Conservation (phyloP, 768 basidiomycete species). For the Pluteus cervinus region DNA sequence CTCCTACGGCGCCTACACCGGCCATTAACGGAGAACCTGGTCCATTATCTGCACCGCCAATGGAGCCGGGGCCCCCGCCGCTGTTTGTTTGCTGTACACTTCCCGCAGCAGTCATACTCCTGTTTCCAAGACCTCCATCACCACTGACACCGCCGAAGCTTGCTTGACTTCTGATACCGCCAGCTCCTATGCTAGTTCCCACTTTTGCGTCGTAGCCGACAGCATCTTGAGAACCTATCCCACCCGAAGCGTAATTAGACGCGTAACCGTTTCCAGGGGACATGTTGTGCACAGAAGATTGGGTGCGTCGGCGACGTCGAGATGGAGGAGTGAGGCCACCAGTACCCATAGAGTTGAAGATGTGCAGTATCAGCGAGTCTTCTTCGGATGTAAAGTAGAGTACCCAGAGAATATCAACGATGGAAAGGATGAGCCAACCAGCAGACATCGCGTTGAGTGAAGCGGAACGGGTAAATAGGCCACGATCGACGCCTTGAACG, state of each 20-base stretch:
- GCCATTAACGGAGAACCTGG: constrained; percentile 64
- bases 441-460: constrained; percentile 81
- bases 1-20: constrained; percentile 61
- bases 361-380: constrained; percentile 75
- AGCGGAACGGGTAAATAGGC: constrained; percentile 49
- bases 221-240: constrained; percentile 63
- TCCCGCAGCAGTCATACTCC: constrained; percentile 34
- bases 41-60: constrained; percentile 41
- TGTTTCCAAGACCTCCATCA: constrained; percentile 30
- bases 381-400: constrained; percentile 97
- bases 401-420: constrained; percentile 94
- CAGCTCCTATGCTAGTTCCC: too few species aligned
- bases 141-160: constrained; percentile 43
- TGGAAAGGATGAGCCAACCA: constrained; percentile 89
- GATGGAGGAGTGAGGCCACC: constrained; percentile 80
- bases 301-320: constrained; percentile 64
- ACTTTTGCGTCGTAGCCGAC: constrained; percentile 56
- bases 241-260: constrained; percentile 58
- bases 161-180: constrained; percentile 44
- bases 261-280: constrained; percentile 56
- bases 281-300: constrained; percentile 59
- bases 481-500: constrained; percentile 62
- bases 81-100: constrained; percentile 51
- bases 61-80: constrained; percentile 31
- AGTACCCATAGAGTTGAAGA: constrained; percentile 86